These are phyloP conservation scores for Ustilago curta DNA, from an alignment of 1,284 basidiomycete species.

Conservation along the genomic window DNA sequence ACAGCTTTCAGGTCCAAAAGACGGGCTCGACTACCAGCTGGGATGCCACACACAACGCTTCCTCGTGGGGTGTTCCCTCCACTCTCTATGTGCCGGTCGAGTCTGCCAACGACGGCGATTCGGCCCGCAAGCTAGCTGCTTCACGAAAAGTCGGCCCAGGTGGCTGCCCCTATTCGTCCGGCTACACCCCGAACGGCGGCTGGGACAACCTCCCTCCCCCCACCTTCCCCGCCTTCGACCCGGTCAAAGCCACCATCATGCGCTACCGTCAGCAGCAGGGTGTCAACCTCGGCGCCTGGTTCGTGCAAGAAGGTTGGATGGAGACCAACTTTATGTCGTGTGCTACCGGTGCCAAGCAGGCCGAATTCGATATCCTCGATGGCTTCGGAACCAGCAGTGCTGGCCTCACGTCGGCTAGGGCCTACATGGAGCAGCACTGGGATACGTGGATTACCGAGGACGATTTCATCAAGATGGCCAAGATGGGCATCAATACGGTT, in stretches of 20 bases:
- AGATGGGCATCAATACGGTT: slow-evolving; percentile 69
- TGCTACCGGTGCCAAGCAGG: slow-evolving; percentile 73
- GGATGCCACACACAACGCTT: slow-evolving; percentile 35
- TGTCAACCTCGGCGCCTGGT: slow-evolving; percentile 69
- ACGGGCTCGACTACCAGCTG: slow-evolving; percentile 29
- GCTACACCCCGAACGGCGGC: slow-evolving; percentile 61
- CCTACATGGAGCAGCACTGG: slow-evolving; percentile 79
- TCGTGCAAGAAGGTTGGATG: slow-evolving; percentile 84
- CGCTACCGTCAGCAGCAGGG: slow-evolving; percentile 65
- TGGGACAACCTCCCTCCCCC: slow-evolving; percentile 53
- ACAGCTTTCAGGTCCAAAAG: slow-evolving; percentile 45
- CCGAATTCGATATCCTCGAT: slow-evolving; percentile 72
- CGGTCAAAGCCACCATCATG: slow-evolving; percentile 63
- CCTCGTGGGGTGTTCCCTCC: slow-evolving; percentile 59
- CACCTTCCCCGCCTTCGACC: slow-evolving; percentile 59
- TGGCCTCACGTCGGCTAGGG: slow-evolving; percentile 71
- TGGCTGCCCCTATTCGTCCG: slow-evolving; percentile 56
- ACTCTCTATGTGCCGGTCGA: slow-evolving; percentile 54
- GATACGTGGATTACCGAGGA: slow-evolving; percentile 78
- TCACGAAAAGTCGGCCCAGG: slow-evolving; percentile 55
- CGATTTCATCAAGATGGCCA: slow-evolving; percentile 70
- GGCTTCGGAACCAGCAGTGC: slow-evolving; percentile 74
- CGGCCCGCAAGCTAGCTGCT: slow-evolving; percentile 37
- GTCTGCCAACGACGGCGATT: slow-evolving; percentile 13
- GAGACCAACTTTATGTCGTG: slow-evolving; percentile 78